These are phyloP conservation scores for Alloteropsis angusta DNA, from an alignment of 202 grass and related monocot species.

Conservation along the genomic window DNA sequence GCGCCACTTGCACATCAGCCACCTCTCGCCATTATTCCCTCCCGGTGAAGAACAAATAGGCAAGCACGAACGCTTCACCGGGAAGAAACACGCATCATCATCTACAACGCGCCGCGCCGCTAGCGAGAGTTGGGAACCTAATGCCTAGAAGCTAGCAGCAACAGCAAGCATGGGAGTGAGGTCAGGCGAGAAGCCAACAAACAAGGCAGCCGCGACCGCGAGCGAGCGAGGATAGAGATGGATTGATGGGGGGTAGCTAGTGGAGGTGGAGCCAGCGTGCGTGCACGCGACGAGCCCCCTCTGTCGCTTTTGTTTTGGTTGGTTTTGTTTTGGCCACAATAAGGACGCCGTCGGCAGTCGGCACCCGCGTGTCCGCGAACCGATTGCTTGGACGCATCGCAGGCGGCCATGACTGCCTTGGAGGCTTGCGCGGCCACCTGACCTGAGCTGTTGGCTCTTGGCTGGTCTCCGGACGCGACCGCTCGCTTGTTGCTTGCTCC, in stretches of 20 bases:
- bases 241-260: neutral
- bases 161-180: neutral
- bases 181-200: neutral
- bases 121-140: no score
- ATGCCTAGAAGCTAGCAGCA: no score
- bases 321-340: neutral
- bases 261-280: no score
- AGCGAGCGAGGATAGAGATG: no score
- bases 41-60: neutral
- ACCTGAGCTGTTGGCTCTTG: neutral
- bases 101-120: no score
- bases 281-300: neutral
- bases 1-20: neutral
- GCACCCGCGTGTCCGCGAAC: neutral
- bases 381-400: conserved; percentile 13
- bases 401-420: no score
- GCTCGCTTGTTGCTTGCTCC: neutral
- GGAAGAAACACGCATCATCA: no score
- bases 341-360: neutral
- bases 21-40: neutral
- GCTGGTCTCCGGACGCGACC: neutral
- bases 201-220: neutral
- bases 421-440: neutral
- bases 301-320: no score
- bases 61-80: neutral